Percentiles rank a stretch among this genome's conserved stretches.
Conservation (phyloP, 2,329 filamentous ascomycete genomes). For the Trichoderma koningiopsis region DNA sequence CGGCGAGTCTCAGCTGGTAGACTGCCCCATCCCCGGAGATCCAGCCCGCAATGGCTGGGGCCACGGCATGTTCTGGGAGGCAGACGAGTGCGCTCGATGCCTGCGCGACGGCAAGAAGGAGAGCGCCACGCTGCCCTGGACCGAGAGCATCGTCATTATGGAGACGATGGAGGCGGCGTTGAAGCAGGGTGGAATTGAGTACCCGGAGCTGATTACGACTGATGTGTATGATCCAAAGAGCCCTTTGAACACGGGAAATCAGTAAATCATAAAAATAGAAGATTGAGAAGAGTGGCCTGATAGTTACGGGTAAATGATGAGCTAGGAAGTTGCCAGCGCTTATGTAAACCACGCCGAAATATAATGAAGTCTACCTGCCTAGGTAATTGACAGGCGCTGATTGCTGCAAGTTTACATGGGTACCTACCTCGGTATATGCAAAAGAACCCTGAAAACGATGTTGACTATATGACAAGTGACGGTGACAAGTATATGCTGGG, state of each 20-base stretch:
- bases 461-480: not conserved
- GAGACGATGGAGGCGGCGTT: constrained; percentile 64
- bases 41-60: constrained; percentile 55
- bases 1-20: constrained; percentile 52
- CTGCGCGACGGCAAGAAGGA: constrained; percentile 76
- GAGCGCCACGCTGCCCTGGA: constrained; percentile 68
- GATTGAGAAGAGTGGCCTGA: not conserved
- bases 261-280: constrained; percentile 25
- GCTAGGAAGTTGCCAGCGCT: not conserved
- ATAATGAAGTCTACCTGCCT: not conserved
- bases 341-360: not conserved
- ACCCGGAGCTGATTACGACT: constrained; percentile 59
- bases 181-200: constrained; percentile 55
- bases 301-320: not conserved
- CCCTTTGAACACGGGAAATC: constrained; percentile 60
- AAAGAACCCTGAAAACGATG: not conserved
- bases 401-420: not conserved
- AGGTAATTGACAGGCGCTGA: not conserved
- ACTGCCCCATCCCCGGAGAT: constrained; percentile 57
- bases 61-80: constrained; percentile 88
- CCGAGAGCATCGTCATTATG: constrained; percentile 85
- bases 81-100: constrained; percentile 75
- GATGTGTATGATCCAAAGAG: constrained; percentile 62
- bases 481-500: not conserved
- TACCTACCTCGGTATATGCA: not conserved